Base-by-base conservation (phyloP, 768 basidiomycete species). In the Amanita molliuscula region DNA sequence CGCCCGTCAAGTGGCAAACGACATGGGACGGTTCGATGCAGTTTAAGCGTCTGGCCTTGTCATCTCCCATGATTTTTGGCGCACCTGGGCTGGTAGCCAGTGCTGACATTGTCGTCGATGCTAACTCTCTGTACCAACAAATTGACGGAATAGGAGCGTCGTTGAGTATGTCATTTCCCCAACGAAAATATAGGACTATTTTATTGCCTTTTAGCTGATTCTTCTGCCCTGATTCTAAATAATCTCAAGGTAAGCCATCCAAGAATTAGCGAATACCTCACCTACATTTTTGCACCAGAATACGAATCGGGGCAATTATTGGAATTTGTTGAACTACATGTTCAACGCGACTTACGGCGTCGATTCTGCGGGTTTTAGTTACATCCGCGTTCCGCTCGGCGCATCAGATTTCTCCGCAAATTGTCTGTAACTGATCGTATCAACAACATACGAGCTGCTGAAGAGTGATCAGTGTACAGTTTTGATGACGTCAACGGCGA, bases 371-470 rank as follows among this genome's bases (percentile, higher is more conserved):
- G 85, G 84, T 1, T 64, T 88, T 46, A 79, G 77, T 36, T 83
- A 82, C 56, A 64, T 88, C 45, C 76, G 86, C 10, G 68, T 88
- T 31, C 76, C 85, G 0, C 70, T 88, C 11, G 86, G 86, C 15
- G 81, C 86, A 3, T 76, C 82, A 2, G 86, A 88, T 62, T 88
- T 88, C 58, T 85, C 86, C 8, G 65, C 75, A 3, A 67, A 56
- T 3, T 54, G 84, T 82, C 18, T 2, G 50, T 36, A 6, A 15
- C 20, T 16, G 16, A 15, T 48, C 16, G 10, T 29, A 16, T 9
- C 15, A 34, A 29, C 21, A 18, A 10, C 20, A n/a, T n/a, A 11
- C 4, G 20, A 3, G 10, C 20, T 2, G 26, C n/a, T 37, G 25
- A 48, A 18, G 13, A 11, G 11, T 18, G 11, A 6, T 34, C 41